Evolutionary conservation across 495 filamentous ascomycete genomes (phyloP), one percentile per base, ranked within the genome.

Genomic region (Penicillium atrosanguineum): DNA sequence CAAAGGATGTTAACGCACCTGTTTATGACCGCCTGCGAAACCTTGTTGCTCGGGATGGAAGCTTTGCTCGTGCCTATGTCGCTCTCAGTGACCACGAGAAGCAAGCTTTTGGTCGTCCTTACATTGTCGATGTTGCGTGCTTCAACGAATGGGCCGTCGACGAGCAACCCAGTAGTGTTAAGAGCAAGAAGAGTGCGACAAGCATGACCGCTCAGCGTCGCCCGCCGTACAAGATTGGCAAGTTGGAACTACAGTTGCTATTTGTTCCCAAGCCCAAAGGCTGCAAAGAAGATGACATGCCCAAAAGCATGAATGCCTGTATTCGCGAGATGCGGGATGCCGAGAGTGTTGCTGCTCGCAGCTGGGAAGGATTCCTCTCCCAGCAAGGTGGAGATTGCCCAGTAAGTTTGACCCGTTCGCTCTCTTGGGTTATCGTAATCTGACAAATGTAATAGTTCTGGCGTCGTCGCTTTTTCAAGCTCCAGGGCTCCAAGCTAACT

Each of bases 111-210:
- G 94, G 94, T 16, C 85, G 91, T 36, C 89, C 89, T 19, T 87
- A 94, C 57, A 86, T 82, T 46, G 90, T 90, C 38, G 91, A 96
- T 56, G 81, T 97, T 44, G 87, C 91, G 16, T 91, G 90, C 65
- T 98, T 95, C 76, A 98, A 98, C 63, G 95, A 98, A 72, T 98
- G 94, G 94, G 95, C 94, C 11, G 83, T 86, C 15, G 94, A 98
- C 60, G 87, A 93, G 44, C 81, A 83, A 29, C 80, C 85, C 12
- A 83, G 77, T 46, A 95, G 89, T 65, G 84, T 96, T 36, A 95
- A 92, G 78, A 95, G 87, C 74, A 96, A 95, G 78, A 88, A 90
- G 55, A 86, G 79, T 55, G 83, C 81, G 12, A 67, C 74, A 1
- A 79, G 86, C 37, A 72, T 84, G 16, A 74, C 76, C 18, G 78